A percentile compares a stretch with the other conserved stretches of the same genome.
These are phyloP conservation scores for Fusarium sp. DNA, from an alignment of 2,329 filamentous ascomycete genomes.

Conservation along the genomic window DNA sequence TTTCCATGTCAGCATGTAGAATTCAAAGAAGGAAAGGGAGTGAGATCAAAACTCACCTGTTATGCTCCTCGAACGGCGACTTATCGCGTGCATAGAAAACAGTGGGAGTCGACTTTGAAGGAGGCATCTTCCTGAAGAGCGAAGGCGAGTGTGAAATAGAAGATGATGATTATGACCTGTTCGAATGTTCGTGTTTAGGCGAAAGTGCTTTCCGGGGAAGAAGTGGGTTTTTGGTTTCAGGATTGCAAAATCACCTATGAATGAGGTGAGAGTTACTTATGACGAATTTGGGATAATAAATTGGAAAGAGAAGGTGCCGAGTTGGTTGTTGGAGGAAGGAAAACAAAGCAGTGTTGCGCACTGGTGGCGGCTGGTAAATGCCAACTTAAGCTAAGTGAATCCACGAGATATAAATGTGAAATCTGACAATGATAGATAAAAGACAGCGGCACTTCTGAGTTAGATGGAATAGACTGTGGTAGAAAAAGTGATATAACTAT, in stretches of 20 bases:
- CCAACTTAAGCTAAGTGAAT: not conserved
- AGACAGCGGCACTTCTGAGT: no score
- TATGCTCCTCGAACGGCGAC: conserved; percentile 13
- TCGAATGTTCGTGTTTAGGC: no score
- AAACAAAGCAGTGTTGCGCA: not conserved
- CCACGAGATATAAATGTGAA: not conserved
- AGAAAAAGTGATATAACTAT: not conserved
- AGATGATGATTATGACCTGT: not conserved
- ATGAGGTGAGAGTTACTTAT: not conserved
- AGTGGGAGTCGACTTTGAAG: not conserved
- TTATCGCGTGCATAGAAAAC: conserved; percentile 41
- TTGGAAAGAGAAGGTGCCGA: not conserved
- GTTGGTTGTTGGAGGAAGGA: not conserved
- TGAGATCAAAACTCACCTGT: conserved; percentile 8
- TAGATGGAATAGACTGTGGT: no score
- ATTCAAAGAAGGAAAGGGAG: fast-evolving
- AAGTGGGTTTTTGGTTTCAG: not conserved
- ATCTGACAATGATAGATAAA: not conserved
- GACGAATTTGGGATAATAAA: not conserved
- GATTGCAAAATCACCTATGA: no score
- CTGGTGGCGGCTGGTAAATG: not conserved
- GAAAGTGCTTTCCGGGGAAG: not conserved
- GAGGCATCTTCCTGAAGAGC: conserved; percentile 25
- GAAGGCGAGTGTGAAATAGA: not conserved
- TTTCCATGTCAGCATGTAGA: not conserved